Evolutionary conservation across 352 stramenopile species (phyloP), one percentile per base, ranked within the genome.

Genomic region (Phytophthora multivora): DNA sequence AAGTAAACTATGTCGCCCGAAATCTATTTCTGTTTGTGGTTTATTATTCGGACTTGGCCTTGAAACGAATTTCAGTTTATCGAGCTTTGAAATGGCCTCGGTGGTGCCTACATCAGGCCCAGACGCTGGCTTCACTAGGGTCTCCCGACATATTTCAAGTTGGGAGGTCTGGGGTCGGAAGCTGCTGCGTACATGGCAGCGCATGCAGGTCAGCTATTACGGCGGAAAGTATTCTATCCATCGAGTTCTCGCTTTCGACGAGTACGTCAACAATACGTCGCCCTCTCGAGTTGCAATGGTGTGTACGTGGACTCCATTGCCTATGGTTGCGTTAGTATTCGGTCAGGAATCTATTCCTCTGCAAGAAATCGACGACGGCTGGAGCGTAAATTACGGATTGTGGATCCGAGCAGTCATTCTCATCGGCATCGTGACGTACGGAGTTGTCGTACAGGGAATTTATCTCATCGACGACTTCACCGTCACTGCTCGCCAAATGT

Each of bases 141-240:
- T 15, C n/a, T 30, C 28, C n/a, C 12, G 12, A 11, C 26, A 33
- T 3, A 19, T 33, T 48, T 21, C 35, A 10, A 40, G 35, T 13
- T 40, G 35, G 35, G 7, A 19, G 7, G 35, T 40, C 35, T 18
- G 35, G n/a, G 38, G 38, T 9, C 21, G 39, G 10, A 51, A 45
- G 12, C 18, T 63, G 16, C 8, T 58, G 1, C 41, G 19, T 12
- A 0, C 42, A 0, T 66, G 54, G 55, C 30, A 28, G 11, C 35
- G n/a, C 11, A 61, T 65, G 41, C 66, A 75, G 48, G 50, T 75
- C 5, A 69, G 62, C 18, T 69, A 75, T 33, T 59, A 65, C 15
- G 62, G 67, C 15, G 54, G 62, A 15, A 68, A 51, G 16, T 72
- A 72, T 43, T 72, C 63, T 4, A 59, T 72, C 36, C 58, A 72